A percentile compares a stretch with the other conserved stretches of the same genome.
These are phyloP conservation scores for Salix purpurea DNA, from an alignment of 345 rosid genomes.

Conservation along the genomic window DNA sequence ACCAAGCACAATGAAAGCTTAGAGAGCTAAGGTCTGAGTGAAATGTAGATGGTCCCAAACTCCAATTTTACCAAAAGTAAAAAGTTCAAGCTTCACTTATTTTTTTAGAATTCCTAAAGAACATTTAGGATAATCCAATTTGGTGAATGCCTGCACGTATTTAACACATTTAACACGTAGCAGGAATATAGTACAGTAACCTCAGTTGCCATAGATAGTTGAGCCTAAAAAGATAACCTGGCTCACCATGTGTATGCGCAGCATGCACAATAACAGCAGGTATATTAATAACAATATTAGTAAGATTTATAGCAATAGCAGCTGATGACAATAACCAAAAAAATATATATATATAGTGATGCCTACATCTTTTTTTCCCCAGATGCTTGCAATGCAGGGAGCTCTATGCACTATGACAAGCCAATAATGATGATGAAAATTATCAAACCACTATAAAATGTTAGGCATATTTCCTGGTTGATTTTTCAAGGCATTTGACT, in stretches of 20 bases:
- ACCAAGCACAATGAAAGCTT: background rate
- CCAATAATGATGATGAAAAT: too few species aligned
- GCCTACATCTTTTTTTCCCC: background rate
- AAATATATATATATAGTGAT: background rate
- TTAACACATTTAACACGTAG: background rate
- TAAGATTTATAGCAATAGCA: background rate
- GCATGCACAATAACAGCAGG: background rate
- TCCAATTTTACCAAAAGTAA: background rate
- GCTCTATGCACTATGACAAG: too few species aligned
- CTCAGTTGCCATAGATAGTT: background rate
- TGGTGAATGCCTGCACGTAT: background rate
- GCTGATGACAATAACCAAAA: background rate
- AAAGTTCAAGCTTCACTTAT: background rate
- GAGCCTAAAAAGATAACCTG: background rate
- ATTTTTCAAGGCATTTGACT: background rate
- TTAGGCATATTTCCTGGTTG: too few species aligned
- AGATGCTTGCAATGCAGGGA: too few species aligned
- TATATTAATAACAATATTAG: background rate
- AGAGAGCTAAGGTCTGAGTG: background rate
- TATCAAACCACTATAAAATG: too few species aligned
- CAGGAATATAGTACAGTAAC: background rate
- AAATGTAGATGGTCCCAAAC: background rate
- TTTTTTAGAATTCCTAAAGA: background rate
- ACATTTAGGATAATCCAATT: background rate
- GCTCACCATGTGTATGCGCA: background rate